Evolutionary conservation across 345 rosid species (phyloP), one percentile per base, ranked within the genome.

Genomic region (Heritiera fomes): DNA sequence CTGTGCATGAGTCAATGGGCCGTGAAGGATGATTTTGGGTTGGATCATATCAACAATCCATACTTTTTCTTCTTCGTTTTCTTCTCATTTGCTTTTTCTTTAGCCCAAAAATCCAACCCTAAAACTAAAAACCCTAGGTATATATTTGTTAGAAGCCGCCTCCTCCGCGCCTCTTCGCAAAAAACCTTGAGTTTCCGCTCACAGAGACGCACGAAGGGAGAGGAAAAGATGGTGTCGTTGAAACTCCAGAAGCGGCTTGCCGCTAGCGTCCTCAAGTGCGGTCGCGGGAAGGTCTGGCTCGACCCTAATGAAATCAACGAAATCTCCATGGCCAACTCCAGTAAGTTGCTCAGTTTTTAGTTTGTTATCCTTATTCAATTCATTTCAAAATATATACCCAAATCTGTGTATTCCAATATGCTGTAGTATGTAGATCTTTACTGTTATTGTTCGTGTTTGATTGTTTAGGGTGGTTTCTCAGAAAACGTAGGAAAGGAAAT

Each of bases 311-410:
- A 91, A 63, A 82, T 77, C 79, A 80, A 79, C 30, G 91, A 88
- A 76, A 88, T 91, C 89, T 87, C 94, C 80, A 89, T 90, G 96
- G 92, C 96, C 59, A 91, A 91, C 79, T 91, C 94, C 71, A 83
- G 94, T 90, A 84, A 32, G 89, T 77, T 71, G 14, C 28, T 59
- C 9, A 15, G n/a, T 49, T 7, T 23, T 14, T 18, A 23, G 0
- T 43, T 60, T 14, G 2, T 38, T 43, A n/a, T 74, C 17, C 34
- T 59, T 56, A 1, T 38, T 74, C n/a, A 5, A 45, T 71, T 71
- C 46, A 7, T 71, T 71, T 71, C 23, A 32, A 17, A 32, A 15
- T 3, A 32, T 52, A 4, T n/a, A 4, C 55, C 46, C 15, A 9
- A 52, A 30, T 71, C 7, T 53, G 61, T 71, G 28, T 9, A 32